Evolutionary conservation across 352 stramenopile species (phyloP).

Genomic region (Phytophthora ramorum): DNA sequence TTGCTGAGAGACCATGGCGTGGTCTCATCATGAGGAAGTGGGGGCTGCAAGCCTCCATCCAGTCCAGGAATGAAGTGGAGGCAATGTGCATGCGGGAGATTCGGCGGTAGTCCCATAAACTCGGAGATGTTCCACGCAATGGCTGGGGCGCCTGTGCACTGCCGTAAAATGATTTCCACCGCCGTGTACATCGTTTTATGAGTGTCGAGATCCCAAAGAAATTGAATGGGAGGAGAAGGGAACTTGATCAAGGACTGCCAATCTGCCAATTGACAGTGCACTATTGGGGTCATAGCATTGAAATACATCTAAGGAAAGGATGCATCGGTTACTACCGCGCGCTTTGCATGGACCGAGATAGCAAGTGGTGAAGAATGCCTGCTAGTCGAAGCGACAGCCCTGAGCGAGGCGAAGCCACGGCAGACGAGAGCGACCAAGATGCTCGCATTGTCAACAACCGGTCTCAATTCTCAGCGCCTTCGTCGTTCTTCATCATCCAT

Average conservation of each 20-base stretch:
- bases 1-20: conserved; percentile 9
- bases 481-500: conserved; percentile 77
- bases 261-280: neutral
- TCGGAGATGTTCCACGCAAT: neutral
- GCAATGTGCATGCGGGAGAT: neutral
- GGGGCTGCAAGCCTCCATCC: neutral
- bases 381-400: neutral
- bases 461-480: conserved; percentile 19
- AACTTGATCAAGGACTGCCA: neutral
- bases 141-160: neutral
- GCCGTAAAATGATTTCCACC: neutral
- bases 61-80: neutral
- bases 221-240: neutral
- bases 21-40: neutral
- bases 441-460: neutral
- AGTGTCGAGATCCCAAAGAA: neutral
- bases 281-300: neutral
- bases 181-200: neutral
- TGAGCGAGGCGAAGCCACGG: conserved; percentile 13
- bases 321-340: neutral
- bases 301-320: neutral
- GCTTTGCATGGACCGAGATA: neutral
- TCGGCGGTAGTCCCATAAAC: neutral
- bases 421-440: conserved; percentile 6
- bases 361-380: neutral